phyloP scores from a whole-genome alignment of 345 rosid genomes.

The Lenwebbia sp. region DNA sequence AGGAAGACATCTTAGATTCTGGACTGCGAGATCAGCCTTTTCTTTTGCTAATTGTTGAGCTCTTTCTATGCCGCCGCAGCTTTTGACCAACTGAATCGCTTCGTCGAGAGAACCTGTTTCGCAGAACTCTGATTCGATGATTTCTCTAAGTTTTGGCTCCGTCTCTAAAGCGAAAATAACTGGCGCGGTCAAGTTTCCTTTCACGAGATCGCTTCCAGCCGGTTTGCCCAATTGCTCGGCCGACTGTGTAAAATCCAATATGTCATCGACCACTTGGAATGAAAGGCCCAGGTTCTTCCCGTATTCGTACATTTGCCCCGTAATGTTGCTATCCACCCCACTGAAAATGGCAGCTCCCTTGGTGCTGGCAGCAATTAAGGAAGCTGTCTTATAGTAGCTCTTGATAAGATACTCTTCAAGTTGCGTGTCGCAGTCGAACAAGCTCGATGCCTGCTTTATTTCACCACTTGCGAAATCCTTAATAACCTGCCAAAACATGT shows the following conservation, averaged over 20 bases:
- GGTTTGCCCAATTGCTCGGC: slow-evolving; percentile 95
- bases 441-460: slow-evolving; percentile 90
- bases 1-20: slow-evolving; percentile 63
- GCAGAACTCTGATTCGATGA: slow-evolving; percentile 83
- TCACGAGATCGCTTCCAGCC: slow-evolving; percentile 70
- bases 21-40: slow-evolving; percentile 73
- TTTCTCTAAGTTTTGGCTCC: slow-evolving; percentile 69
- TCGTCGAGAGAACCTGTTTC: slow-evolving; percentile 76
- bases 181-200: slow-evolving; percentile 90
- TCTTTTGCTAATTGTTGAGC: slow-evolving; percentile 69
- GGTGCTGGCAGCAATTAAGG: slow-evolving; percentile 87
- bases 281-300: slow-evolving; percentile 93
- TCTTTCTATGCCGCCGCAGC: slow-evolving; percentile 59
- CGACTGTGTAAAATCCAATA: slow-evolving; percentile 87
- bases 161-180: slow-evolving; percentile 75
- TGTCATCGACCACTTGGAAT: slow-evolving; percentile 87
- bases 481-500: slow-evolving; percentile 47
- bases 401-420: slow-evolving; percentile 84
- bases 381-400: slow-evolving; percentile 93
- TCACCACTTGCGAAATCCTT: slow-evolving; percentile 98
- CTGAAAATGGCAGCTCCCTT: slow-evolving; percentile 91
- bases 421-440: slow-evolving; percentile 73
- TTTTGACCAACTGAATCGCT: slow-evolving; percentile 57
- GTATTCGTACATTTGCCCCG: slow-evolving; percentile 62
- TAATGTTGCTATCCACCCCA: slow-evolving; percentile 34